phyloP scores from a whole-genome alignment of 2,329 filamentous ascomycete species.

The Venturia nashicola region DNA sequence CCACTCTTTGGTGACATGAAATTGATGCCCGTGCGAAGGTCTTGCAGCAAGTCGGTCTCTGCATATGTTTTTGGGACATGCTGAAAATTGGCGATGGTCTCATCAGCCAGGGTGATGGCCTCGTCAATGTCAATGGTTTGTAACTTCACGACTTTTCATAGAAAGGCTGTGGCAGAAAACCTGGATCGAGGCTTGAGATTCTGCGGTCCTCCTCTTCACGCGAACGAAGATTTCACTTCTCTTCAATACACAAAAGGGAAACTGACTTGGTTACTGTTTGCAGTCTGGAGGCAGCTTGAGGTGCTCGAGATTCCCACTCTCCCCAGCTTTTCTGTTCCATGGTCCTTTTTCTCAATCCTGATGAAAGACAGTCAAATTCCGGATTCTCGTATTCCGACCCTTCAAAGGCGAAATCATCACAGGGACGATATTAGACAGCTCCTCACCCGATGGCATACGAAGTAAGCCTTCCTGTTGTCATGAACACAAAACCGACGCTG shows the following conservation, averaged over 20 bases:
- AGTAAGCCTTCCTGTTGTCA: conserved; percentile 30
- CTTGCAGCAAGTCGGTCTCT: conserved; percentile 88
- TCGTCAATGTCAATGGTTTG: conserved; percentile 86
- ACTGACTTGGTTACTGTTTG: no score
- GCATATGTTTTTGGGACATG: conserved; percentile 86
- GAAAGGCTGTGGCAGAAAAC: background rate
- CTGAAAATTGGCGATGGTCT: conserved; percentile 82
- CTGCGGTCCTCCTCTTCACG: background rate
- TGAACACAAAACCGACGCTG: background rate
- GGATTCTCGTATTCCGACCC: conserved; percentile 83
- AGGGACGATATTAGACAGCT: conserved; percentile 67
- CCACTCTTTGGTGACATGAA: background rate
- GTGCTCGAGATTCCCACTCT: background rate
- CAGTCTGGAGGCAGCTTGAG: no score
- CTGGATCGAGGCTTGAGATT: background rate
- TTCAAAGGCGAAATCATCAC: conserved; percentile 90
- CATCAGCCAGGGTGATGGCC: conserved; percentile 82
- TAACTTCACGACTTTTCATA: background rate
- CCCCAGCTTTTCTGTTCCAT: background rate
- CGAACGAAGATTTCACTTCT: no score
- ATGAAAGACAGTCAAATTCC: conserved; percentile 64
- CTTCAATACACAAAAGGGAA: no score
- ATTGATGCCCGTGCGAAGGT: conserved; percentile 36
- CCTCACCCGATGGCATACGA: conserved; percentile 52
- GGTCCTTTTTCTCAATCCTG: background rate